Evolutionary conservation across 2,329 filamentous ascomycete genomes (phyloP).

Genomic region (Aureobasidium pullulans): DNA sequence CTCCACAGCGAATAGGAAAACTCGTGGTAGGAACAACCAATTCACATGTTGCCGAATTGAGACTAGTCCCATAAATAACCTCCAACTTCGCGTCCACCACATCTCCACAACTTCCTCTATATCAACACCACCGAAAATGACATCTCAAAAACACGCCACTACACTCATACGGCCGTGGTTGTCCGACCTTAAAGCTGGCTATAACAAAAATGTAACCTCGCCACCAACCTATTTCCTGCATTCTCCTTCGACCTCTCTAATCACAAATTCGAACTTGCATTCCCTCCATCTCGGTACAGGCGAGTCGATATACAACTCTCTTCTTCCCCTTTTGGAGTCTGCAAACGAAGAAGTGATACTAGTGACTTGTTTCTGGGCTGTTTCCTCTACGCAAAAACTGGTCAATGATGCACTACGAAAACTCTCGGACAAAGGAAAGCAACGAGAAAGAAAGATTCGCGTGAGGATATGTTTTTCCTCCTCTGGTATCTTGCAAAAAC

Average conservation of each 20-base stretch:
- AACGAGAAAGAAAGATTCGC: conserved; percentile 40
- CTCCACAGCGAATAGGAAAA: too few relatives aligned
- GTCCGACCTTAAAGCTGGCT: background rate
- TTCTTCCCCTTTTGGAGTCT: conserved; percentile 54
- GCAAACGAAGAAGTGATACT: conserved; percentile 62
- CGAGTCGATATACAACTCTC: conserved; percentile 32
- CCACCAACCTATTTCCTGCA: conserved; percentile 35
- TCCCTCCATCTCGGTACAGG: conserved; percentile 39
- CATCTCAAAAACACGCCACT: background rate
- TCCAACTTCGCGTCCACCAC: too few relatives aligned
- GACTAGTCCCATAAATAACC: too few relatives aligned
- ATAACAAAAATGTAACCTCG: conserved; percentile 18
- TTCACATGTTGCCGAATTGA: too few relatives aligned
- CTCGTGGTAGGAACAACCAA: too few relatives aligned
- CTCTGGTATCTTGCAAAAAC: conserved; percentile 62
- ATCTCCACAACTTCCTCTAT: background rate
- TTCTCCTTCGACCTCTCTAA: conserved; percentile 25
- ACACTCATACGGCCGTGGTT: background rate
- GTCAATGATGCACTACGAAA: conserved; percentile 51
- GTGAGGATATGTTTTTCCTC: conserved; percentile 74
- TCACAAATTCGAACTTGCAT: conserved; percentile 29
- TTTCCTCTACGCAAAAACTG: conserved; percentile 52
- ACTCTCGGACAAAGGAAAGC: conserved; percentile 47
- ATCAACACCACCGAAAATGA: background rate
- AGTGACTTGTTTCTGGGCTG: conserved; percentile 77